phyloP scores from a whole-genome alignment of 73 alveolate genomes.

The Breviolum minutum region DNA sequence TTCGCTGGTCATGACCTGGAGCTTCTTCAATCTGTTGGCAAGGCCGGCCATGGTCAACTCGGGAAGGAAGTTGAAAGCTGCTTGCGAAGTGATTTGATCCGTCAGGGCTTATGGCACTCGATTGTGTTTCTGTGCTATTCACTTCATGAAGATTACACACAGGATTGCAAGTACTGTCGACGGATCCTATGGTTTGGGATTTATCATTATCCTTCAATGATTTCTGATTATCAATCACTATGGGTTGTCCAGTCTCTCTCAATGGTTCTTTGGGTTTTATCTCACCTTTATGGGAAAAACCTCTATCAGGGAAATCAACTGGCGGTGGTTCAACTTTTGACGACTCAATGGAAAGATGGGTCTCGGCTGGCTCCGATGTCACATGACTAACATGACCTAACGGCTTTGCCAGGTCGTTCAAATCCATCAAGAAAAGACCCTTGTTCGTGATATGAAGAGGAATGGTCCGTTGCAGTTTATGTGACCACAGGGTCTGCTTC shows the following conservation, averaged over 20 bases:
- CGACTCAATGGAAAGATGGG: neutral
- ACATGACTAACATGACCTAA: no score
- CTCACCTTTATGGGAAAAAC: neutral
- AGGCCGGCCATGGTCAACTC: neutral
- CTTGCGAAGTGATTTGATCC: neutral
- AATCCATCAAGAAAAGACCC: no score
- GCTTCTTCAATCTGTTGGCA: neutral
- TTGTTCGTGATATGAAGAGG: neutral
- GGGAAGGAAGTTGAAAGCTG: neutral
- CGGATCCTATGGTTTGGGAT: neutral
- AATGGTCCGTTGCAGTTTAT: neutral
- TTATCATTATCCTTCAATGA: neutral
- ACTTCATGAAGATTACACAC: neutral
- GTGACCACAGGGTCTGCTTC: neutral
- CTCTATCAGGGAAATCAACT: no score
- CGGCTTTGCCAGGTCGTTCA: neutral
- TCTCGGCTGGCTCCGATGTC: neutral
- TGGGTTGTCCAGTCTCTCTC: neutral
- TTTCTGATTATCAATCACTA: neutral
- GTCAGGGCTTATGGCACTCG: no score
- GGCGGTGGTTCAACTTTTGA: neutral
- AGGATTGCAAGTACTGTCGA: neutral
- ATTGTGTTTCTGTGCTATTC: neutral
- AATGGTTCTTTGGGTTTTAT: neutral
- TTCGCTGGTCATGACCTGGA: neutral